These are phyloP conservation scores for Fusarium succisae DNA, from an alignment of 2,329 filamentous ascomycete species.

Conservation along the genomic window DNA sequence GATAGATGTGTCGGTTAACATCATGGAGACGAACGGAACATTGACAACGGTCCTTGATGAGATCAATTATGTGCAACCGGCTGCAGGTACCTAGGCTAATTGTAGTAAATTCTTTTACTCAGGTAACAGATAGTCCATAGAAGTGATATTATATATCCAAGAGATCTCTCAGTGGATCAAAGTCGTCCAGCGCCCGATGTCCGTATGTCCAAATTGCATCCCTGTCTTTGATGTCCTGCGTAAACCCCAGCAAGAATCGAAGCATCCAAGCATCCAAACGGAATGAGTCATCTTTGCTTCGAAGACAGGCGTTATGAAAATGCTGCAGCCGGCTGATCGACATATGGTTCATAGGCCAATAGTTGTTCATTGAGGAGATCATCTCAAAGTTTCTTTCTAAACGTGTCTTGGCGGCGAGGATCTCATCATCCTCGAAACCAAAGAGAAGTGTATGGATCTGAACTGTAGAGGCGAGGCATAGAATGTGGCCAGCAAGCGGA, in stretches of 20 bases:
- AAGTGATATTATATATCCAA: background rate
- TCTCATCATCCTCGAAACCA: slow-evolving; percentile 35
- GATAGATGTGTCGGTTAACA: slow-evolving; percentile 8
- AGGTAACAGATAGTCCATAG: background rate
- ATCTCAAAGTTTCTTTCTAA: slow-evolving; percentile 57
- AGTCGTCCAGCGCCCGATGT: background rate
- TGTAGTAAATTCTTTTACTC: background rate
- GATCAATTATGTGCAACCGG: background rate
- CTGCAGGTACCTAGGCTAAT: background rate
- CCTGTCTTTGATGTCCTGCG: background rate
- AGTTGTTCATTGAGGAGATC: slow-evolving; percentile 51
- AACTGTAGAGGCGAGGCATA: background rate
- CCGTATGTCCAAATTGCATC: background rate
- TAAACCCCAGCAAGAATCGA: background rate
- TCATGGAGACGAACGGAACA: background rate
- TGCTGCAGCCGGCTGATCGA: slow-evolving; percentile 4
- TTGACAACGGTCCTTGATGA: background rate
- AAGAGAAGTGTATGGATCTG: background rate
- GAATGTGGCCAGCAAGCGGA: background rate
- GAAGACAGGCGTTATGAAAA: slow-evolving; percentile 21
- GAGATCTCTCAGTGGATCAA: background rate
- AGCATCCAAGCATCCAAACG: slow-evolving; percentile 18
- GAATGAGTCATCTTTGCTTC: slow-evolving; percentile 6
- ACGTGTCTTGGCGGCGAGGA: slow-evolving; percentile 44
- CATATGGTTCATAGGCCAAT: slow-evolving; percentile 48